These are phyloP conservation scores for Diutina sp. DNA, from an alignment of 1,139 yeast species.

Conservation along the genomic window DNA sequence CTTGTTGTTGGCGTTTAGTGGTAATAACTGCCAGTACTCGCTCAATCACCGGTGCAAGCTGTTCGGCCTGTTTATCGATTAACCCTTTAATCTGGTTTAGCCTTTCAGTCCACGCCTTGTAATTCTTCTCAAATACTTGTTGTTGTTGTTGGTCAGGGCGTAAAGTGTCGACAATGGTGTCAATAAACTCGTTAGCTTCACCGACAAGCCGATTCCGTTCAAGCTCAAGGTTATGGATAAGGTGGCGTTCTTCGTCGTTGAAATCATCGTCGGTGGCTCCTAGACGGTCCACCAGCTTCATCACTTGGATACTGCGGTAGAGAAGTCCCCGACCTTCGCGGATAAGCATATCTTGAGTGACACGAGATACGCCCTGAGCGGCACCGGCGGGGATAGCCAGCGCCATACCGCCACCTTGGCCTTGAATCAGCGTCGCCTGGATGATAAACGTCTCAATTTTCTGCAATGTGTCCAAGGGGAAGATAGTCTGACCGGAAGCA, in stretches of 20 bases:
- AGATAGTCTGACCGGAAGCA: slow-evolving; percentile 22
- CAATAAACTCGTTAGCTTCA: slow-evolving; percentile 21
- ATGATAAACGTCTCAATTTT: slow-evolving; percentile 28
- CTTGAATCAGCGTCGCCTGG: slow-evolving; percentile 18
- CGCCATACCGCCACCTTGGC: slow-evolving; percentile 4
- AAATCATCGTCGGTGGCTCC: slow-evolving; percentile 1
- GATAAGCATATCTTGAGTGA: slow-evolving; percentile 17
- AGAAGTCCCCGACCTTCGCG: slow-evolving; percentile 13
- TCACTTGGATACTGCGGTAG: neutral
- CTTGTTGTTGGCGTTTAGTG: neutral
- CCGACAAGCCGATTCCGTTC: slow-evolving; percentile 19
- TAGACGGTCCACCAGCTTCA: neutral
- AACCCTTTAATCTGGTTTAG: slow-evolving; percentile 15
- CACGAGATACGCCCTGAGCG: slow-evolving; percentile 3
- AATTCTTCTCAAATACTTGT: slow-evolving; percentile 14
- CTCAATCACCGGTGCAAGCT: neutral
- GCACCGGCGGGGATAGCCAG: slow-evolving; percentile 1
- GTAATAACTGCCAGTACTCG: neutral
- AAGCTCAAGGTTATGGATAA: slow-evolving; percentile 9
- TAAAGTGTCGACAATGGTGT: slow-evolving; percentile 11
- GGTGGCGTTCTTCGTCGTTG: slow-evolving; percentile 6
- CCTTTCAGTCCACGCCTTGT: slow-evolving; percentile 15
- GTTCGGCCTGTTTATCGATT: slow-evolving; percentile 17
- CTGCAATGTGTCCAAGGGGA: slow-evolving; percentile 16
- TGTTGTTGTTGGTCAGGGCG: slow-evolving; percentile 4